Evolutionary conservation across 2,329 filamentous ascomycete genomes (phyloP).

Genomic region (Phyllosticta ampelicida): DNA sequence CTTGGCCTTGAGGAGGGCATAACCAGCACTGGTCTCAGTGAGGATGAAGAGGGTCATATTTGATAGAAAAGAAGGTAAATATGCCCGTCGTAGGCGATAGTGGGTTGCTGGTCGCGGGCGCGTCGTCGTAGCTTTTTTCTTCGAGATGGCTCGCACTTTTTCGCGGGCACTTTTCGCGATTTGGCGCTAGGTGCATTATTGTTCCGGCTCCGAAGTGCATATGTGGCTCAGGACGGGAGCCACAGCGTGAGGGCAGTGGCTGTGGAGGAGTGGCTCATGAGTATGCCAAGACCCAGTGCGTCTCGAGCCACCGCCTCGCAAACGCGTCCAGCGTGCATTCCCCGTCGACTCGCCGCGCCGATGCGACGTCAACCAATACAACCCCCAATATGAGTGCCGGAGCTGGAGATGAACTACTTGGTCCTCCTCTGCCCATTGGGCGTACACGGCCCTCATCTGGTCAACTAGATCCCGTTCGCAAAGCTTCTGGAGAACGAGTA

Average conservation of each 20-base stretch:
- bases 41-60: slow-evolving; percentile 86
- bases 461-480: slow-evolving; percentile 2
- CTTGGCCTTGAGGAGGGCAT: slow-evolving; percentile 95
- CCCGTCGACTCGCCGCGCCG: background rate
- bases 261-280: no score
- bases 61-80: slow-evolving; percentile 15
- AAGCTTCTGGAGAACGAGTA: slow-evolving; percentile 41
- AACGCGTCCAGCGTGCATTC: background rate
- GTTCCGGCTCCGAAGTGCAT: slow-evolving; percentile 3
- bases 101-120: background rate
- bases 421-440: background rate
- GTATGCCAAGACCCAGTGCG: no score
- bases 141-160: slow-evolving; percentile 9
- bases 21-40: slow-evolving; percentile 89
- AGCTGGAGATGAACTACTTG: background rate
- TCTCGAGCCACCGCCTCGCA: background rate
- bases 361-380: background rate
- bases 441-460: slow-evolving; percentile 2
- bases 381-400: background rate
- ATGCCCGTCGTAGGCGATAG: slow-evolving; percentile 9
- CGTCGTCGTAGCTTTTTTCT: slow-evolving; percentile 10
- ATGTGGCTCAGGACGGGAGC: no score
- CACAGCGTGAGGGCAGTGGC: no score
- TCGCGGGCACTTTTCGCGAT: slow-evolving; percentile 4
- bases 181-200: background rate